Evolutionary conservation across 805 yeast species (phyloP), one percentile per base, ranked within the genome.

Genomic region (Huiozyma sinensis): DNA sequence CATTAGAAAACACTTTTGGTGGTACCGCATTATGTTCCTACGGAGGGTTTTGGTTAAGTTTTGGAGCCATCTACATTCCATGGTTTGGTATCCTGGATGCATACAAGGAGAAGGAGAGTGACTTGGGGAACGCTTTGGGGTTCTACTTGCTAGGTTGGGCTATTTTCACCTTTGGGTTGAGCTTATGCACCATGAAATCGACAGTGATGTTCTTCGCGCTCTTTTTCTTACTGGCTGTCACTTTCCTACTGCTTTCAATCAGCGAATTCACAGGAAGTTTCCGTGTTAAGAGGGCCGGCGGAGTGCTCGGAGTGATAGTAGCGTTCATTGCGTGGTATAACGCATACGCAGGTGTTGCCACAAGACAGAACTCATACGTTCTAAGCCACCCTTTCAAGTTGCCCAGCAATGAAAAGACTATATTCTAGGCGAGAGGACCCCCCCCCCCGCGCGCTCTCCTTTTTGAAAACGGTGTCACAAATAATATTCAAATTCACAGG

Each of bases 1-100:
- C 76, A 1, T 56, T 73, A 37, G 83, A 77, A 42, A 79, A 79
- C 61, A 75, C 81, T 8, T 79, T 79, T 64, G 85, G 81, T 64
- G 81, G 78, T 46, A 72, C 79, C 11, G 83, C 83, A 4, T 65
- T 79, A 44, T 58, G 73, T 38, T 74, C 80, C 4, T 79, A 68
- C 51, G 88, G 88, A 40, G 82, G 80, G 1, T 82, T 81, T 61
- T 81, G 87, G 87, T 56, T 79, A 53, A 64, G 81, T 24, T 82
- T 64, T 54, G 81, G 76, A 30, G 80, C 84, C 1, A 69, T 81
- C 36, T 62, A 71, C 47, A 66, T 80, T 35, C 70, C 71, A 13
- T 71, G 76, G 55, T 82, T 81, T 60, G 83, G 83, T 29, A 76
- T 81, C 44, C 63, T 60, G 28, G 65, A 60, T 4, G 78, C 86